phyloP scores from a whole-genome alignment of 257 asterid genomes.

The Osmanthus fragrans region DNA sequence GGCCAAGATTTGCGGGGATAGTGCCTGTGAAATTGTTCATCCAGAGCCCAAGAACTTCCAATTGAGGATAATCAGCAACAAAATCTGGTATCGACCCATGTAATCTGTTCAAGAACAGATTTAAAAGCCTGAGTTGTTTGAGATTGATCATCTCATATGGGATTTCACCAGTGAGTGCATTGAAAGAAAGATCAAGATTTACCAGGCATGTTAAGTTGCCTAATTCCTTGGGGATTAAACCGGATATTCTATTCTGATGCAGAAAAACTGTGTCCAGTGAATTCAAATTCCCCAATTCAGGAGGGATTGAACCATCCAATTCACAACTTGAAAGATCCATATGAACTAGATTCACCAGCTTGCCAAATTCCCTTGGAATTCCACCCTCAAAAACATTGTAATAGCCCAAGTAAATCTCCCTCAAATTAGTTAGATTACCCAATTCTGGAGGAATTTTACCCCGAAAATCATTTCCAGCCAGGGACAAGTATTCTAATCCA shows the following conservation, averaged over 20 bases:
- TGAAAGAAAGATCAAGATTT: constrained; percentile 81
- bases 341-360: constrained; percentile 57
- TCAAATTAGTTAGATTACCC: constrained; percentile 78
- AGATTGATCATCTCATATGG: constrained; percentile 69
- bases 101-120: constrained; percentile 73
- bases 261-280: constrained; percentile 65
- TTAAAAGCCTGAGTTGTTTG: constrained; percentile 54
- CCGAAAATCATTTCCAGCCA: constrained; percentile 76
- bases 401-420: constrained; percentile 78
- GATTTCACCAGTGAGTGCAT: constrained; percentile 76
- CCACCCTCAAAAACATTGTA: constrained; percentile 70
- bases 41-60: constrained; percentile 80
- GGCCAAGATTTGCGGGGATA: constrained; percentile 71
- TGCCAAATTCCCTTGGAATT: constrained; percentile 82
- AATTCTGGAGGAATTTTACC: constrained; percentile 72
- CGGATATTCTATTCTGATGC: constrained; percentile 63
- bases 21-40: constrained; percentile 90
- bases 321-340: constrained; percentile 78
- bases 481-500: constrained; percentile 66
- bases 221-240: constrained; percentile 66
- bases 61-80: constrained; percentile 59
- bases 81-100: constrained; percentile 87
- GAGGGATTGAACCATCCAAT: constrained; percentile 75
- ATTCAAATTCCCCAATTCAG: constrained; percentile 65
- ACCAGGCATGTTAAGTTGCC: constrained; percentile 73